These are phyloP conservation scores for Colletotrichum sp. DNA, from an alignment of 2,329 filamentous ascomycete genomes.

Conservation along the genomic window DNA sequence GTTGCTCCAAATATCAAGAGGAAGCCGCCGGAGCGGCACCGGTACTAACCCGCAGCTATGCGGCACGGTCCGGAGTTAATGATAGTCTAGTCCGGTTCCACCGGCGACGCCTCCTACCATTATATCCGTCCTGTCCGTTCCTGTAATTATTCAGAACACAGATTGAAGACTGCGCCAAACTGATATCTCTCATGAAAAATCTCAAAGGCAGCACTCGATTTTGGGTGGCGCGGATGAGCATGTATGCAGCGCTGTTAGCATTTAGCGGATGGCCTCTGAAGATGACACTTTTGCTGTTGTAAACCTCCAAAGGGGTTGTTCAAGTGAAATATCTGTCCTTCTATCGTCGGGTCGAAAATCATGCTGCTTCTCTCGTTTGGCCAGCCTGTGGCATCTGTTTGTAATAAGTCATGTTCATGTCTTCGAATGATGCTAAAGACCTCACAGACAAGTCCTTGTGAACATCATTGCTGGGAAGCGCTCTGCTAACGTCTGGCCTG, in stretches of 20 bases:
- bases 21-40: not conserved
- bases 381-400: not conserved
- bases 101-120: not conserved
- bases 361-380: not conserved
- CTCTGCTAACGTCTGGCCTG: not conserved
- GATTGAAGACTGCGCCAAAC: not conserved
- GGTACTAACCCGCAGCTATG: not conserved
- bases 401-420: not conserved
- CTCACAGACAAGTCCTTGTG: not conserved
- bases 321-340: not conserved
- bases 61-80: not conserved
- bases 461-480: not conserved
- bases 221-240: not conserved
- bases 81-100: not conserved
- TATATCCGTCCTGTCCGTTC: not conserved
- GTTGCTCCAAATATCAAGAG: not conserved
- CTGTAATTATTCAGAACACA: not conserved
- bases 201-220: not conserved
- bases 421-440: not conserved
- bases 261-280: not conserved
- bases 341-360: not conserved
- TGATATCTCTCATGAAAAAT: not conserved
- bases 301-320: not conserved
- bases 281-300: not conserved
- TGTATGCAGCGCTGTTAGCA: not conserved